These are phyloP conservation scores for Cicer yamashitae DNA, from an alignment of 306 rosid species.

Conservation along the genomic window DNA sequence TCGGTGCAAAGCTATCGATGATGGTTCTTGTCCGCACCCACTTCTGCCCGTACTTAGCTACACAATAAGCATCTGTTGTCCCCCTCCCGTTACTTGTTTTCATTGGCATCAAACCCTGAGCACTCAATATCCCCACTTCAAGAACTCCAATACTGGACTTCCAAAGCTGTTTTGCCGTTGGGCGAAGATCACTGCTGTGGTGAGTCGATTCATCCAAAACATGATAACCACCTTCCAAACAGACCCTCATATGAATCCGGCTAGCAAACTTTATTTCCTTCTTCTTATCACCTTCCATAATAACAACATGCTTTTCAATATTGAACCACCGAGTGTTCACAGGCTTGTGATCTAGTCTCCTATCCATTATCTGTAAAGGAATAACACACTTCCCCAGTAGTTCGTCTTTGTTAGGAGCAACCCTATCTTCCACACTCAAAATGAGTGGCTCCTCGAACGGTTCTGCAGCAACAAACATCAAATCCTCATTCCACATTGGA, in stretches of 20 bases:
- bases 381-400: slow-evolving; percentile 74
- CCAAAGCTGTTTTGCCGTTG: slow-evolving; percentile 89
- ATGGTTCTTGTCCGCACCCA: slow-evolving; percentile 98
- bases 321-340: slow-evolving; percentile 81
- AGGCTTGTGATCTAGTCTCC: slow-evolving; percentile 86
- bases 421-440: slow-evolving; percentile 88
- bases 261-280: slow-evolving; percentile 91
- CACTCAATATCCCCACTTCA: slow-evolving; percentile 86
- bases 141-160: slow-evolving; percentile 86
- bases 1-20: slow-evolving; percentile 84
- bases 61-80: slow-evolving; percentile 92
- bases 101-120: slow-evolving; percentile 95
- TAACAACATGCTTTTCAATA: slow-evolving; percentile 68
- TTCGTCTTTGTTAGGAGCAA: slow-evolving; percentile 91
- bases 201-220: slow-evolving; percentile 96
- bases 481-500: slow-evolving; percentile 98
- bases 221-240: slow-evolving; percentile 95
- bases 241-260: slow-evolving; percentile 88
- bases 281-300: slow-evolving; percentile 90
- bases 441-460: slow-evolving; percentile 88
- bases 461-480: slow-evolving; percentile 95
- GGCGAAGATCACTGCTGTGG: slow-evolving; percentile 97
- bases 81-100: slow-evolving; percentile 87
- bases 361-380: slow-evolving; percentile 59
- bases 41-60: slow-evolving; percentile 95